These are phyloP conservation scores for Adansonia grandidieri DNA, from an alignment of 441 rosid species.

Conservation along the genomic window DNA sequence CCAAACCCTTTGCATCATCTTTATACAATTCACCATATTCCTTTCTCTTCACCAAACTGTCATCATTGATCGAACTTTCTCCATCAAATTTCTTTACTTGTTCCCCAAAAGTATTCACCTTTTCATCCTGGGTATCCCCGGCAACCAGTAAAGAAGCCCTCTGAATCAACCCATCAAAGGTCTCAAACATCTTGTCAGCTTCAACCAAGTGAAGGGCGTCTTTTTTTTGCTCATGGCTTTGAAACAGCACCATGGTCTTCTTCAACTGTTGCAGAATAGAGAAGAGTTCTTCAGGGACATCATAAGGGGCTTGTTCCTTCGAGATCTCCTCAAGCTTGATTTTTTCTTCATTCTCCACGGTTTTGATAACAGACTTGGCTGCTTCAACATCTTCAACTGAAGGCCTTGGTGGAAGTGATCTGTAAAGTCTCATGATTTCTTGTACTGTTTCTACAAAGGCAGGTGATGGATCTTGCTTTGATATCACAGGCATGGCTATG, in stretches of 20 bases:
- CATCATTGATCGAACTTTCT: slow-evolving; percentile 33
- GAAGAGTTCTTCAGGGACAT: slow-evolving; percentile 57
- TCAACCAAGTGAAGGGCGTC: slow-evolving; percentile 59
- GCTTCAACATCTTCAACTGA: slow-evolving; percentile 64
- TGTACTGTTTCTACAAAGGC: slow-evolving; percentile 47
- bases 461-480: slow-evolving; percentile 42
- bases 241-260: slow-evolving; percentile 49
- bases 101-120: slow-evolving; percentile 28
- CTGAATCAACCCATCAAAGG: slow-evolving; percentile 57
- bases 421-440: slow-evolving; percentile 57
- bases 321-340: slow-evolving; percentile 53
- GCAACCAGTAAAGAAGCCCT: slow-evolving; percentile 53
- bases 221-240: slow-evolving; percentile 53
- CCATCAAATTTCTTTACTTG: slow-evolving; percentile 36
- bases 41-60: slow-evolving; percentile 32
- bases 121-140: slow-evolving; percentile 44
- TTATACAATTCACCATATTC: slow-evolving; percentile 37
- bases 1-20: slow-evolving; percentile 36
- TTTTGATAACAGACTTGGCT: slow-evolving; percentile 51
- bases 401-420: slow-evolving; percentile 66
- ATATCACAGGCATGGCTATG: slow-evolving; percentile 34
- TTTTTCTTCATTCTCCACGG: slow-evolving; percentile 47
- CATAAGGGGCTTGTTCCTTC: slow-evolving; percentile 35
- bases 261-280: slow-evolving; percentile 43
- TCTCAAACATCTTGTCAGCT: slow-evolving; percentile 47